Evolutionary conservation across 768 basidiomycete species (phyloP).

Genomic region (Calocera cornea): DNA sequence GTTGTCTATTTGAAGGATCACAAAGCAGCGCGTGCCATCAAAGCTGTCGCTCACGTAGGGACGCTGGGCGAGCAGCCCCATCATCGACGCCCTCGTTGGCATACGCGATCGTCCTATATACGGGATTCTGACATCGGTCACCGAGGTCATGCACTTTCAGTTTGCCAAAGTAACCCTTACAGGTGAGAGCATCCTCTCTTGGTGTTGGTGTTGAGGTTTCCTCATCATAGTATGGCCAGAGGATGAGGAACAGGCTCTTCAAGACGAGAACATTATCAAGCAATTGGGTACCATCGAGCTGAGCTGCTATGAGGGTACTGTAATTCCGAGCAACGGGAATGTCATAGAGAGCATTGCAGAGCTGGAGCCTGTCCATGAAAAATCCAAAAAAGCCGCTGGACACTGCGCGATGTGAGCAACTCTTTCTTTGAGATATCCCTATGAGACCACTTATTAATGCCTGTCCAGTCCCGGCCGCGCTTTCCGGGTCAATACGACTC

Average conservation of each 20-base stretch:
- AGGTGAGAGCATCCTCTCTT: background rate
- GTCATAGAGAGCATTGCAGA: background rate
- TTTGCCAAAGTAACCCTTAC: background rate
- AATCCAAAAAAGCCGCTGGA: background rate
- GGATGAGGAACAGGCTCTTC: background rate
- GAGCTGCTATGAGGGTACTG: background rate
- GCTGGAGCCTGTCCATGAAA: background rate
- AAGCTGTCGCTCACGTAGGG: background rate
- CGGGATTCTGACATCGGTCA: background rate
- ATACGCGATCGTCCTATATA: too few species aligned
- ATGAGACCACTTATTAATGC: too few species aligned
- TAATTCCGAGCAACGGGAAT: background rate
- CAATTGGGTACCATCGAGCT: background rate
- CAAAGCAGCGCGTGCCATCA: background rate
- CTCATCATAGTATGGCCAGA: background rate
- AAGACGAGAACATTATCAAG: background rate
- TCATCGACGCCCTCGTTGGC: too few species aligned
- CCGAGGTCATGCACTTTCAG: background rate
- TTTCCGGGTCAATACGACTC: too few species aligned
- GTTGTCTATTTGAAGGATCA: background rate
- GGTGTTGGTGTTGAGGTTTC: background rate
- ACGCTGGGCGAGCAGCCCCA: too few species aligned
- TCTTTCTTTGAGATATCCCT: too few species aligned
- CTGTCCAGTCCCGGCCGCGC: too few species aligned
- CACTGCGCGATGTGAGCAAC: background rate